These are phyloP conservation scores for Pseudopyrenochaeta lycopersici DNA, from an alignment of 2,329 filamentous ascomycete species.

Conservation along the genomic window DNA sequence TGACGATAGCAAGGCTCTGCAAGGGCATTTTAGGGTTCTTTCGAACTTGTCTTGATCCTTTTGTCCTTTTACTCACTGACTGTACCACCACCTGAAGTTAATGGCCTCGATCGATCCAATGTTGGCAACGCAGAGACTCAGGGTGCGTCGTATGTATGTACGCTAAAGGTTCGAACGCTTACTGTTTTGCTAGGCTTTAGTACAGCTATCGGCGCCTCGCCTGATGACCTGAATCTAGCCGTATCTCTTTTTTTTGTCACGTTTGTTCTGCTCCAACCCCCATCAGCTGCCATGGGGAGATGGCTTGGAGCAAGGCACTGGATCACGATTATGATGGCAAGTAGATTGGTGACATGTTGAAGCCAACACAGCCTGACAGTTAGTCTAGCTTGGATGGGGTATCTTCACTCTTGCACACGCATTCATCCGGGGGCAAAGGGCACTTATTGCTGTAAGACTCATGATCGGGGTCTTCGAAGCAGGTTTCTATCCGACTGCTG, in stretches of 20 bases:
- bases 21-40: neutral
- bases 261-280: slow-evolving; percentile 33
- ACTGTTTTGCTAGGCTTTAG: slow-evolving; percentile 23
- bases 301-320: slow-evolving; percentile 32
- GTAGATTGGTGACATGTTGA: neutral
- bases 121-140: slow-evolving; percentile 38
- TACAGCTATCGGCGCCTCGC: slow-evolving; percentile 27
- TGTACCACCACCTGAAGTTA: slow-evolving; percentile 7
- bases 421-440: slow-evolving; percentile 23
- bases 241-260: slow-evolving; percentile 36
- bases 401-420: slow-evolving; percentile 32
- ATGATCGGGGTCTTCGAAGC: slow-evolving; percentile 59
- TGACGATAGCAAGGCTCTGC: neutral
- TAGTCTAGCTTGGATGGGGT: slow-evolving; percentile 33
- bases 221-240: slow-evolving; percentile 34
- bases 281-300: slow-evolving; percentile 27
- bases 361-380: neutral
- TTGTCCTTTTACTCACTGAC: neutral
- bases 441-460: slow-evolving; percentile 30
- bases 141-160: slow-evolving; percentile 17
- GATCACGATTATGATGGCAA: slow-evolving; percentile 28
- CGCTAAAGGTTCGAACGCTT: neutral
- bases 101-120: slow-evolving; percentile 34
- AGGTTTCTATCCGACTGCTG: slow-evolving; percentile 63
- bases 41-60: neutral